These are phyloP conservation scores for Hygrophorus pudorinus DNA, from an alignment of 768 basidiomycete species.

Conservation along the genomic window DNA sequence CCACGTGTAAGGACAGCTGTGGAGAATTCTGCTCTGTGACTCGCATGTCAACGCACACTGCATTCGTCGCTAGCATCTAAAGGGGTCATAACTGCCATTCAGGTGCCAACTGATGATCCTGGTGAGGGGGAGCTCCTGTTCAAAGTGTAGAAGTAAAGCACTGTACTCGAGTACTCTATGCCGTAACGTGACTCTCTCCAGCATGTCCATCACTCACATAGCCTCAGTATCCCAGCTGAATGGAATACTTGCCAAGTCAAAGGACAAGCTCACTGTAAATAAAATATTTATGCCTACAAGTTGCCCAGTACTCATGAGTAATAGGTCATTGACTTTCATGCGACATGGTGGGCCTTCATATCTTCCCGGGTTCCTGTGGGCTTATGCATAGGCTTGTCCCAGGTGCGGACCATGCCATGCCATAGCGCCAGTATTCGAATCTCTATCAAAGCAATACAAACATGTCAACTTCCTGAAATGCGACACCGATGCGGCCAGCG, in stretches of 20 bases:
- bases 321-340: conserved; percentile 83
- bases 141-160: too few species aligned
- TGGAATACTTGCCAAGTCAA: conserved; percentile 43
- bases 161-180: too few species aligned
- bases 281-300: neutral
- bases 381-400: conserved; percentile 7
- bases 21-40: too few species aligned
- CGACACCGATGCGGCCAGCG: conserved; percentile 63
- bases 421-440: conserved; percentile 70
- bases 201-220: conserved; percentile 55
- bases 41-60: too few species aligned
- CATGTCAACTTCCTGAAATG: conserved; percentile 79
- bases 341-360: conserved; percentile 48
- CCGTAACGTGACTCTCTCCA: neutral
- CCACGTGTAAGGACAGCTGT: too few species aligned
- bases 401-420: conserved; percentile 85
- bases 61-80: neutral
- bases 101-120: too few species aligned
- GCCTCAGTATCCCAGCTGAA: conserved; percentile 56
- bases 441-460: conserved; percentile 55
- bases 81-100: neutral
- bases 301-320: conserved; percentile 4
- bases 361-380: neutral
- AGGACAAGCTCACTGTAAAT: conserved; percentile 55
- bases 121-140: too few species aligned